Evolutionary conservation across 1,284 basidiomycete species (phyloP), one percentile per base, ranked within the genome.

Genomic region (Pseudozyma flocculosa): DNA sequence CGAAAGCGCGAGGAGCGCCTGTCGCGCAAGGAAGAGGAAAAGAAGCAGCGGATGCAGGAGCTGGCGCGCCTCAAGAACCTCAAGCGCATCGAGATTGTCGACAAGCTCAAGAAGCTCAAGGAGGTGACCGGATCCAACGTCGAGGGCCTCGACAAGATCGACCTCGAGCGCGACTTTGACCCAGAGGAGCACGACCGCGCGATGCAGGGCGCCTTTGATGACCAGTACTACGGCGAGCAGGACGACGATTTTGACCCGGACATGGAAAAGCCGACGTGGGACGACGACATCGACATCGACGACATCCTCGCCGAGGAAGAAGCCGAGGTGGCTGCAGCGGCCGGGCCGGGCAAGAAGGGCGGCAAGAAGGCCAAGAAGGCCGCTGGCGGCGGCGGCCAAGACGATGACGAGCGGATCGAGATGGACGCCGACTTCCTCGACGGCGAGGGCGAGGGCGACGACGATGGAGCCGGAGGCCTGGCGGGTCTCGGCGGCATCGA

Each of bases 261-360:
- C 4, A 85, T 49, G 80, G 82, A 37, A 58, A 93, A 94, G 79
- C 92, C 93, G 4, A 80, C 80, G 0, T 96, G 92, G 92, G 87
- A 89, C 29, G 88, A 92, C 60, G 90, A 94, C 60, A 87, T 92
- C 58, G 85, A 92, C 63, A 85, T 92, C 51, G 83, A 82, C 10
- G 86, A 89, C 70, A 86, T 93, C 47, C 75, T 82, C 13, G 81
- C 80, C 10, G 79, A 82, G 23, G 81, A 82, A 29, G 73, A 78
- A 22, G 71, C 54, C 17, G 48, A 21, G 18, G 48, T 40, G 40
- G 58, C 64, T 71, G 21, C 52, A 68, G 70, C 26, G 76, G 75
- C 79, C 54, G 81, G 82, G 54, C 78, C 79, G 53, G 79, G 78
- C 60, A 83, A 80, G 63, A 80, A 78, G 64, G 85, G 82, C 75